Conservation (phyloP, 106 monocot genomes). For the Apostasia ramifera region DNA sequence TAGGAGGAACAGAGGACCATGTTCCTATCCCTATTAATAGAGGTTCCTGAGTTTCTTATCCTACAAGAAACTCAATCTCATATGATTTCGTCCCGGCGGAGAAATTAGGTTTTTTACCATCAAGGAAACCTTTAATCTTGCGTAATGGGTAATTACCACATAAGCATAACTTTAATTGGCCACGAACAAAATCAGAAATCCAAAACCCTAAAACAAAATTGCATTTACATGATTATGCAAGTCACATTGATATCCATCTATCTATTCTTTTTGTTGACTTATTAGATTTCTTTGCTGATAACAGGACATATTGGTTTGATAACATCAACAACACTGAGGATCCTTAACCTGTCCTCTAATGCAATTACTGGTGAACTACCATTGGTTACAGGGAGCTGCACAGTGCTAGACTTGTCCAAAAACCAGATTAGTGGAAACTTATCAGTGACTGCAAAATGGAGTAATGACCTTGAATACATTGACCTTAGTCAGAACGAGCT, state of each 20-base stretch:
- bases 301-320: conserved; percentile 86
- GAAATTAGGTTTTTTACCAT: no score
- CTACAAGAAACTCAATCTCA: no score
- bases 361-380: conserved; percentile 74
- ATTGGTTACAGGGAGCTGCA: conserved; percentile 74
- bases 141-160: no score
- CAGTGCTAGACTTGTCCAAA: conserved; percentile 63
- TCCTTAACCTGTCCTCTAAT: conserved; percentile 93
- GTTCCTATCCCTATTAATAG: no score
- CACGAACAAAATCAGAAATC: no score
- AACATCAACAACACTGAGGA: conserved; percentile 74
- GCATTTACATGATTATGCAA: no score
- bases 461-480: conserved; percentile 64
- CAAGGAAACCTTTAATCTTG: no score
- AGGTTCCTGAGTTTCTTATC: no score
- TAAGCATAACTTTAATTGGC: no score
- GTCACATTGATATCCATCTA: neutral
- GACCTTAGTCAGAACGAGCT: conserved; percentile 83
- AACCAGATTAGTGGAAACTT: conserved; percentile 80
- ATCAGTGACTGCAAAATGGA: conserved; percentile 84
- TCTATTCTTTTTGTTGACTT: neutral
- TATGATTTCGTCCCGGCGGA: no score
- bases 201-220: no score
- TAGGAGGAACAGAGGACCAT: no score
- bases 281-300: neutral